Evolutionary conservation across 1,139 yeast genomes (phyloP).

Genomic region (Sugiyamaella novakii): DNA sequence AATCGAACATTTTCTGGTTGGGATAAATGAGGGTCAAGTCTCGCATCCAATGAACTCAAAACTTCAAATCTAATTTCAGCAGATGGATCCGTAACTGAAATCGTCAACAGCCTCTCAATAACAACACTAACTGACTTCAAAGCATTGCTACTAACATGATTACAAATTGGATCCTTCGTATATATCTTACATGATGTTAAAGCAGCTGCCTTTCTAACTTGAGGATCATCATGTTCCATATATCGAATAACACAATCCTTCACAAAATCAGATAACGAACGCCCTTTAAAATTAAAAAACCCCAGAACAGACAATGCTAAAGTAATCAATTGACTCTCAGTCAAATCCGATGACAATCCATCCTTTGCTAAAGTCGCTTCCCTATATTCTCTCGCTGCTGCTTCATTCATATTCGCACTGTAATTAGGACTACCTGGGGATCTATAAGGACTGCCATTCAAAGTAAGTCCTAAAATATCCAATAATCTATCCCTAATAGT

Average conservation of each 20-base stretch:
- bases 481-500: conserved; percentile 71
- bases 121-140: conserved; percentile 84
- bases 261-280: conserved; percentile 83
- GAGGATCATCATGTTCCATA: conserved; percentile 75
- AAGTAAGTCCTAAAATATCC: conserved; percentile 71
- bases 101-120: conserved; percentile 72
- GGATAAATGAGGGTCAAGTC: conserved; percentile 87
- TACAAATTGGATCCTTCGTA: conserved; percentile 77
- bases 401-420: conserved; percentile 55
- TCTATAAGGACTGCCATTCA: conserved; percentile 78
- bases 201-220: conserved; percentile 83
- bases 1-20: conserved; percentile 89
- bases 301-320: conserved; percentile 75
- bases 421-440: conserved; percentile 89
- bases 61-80: conserved; percentile 82
- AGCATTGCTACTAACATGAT: conserved; percentile 82
- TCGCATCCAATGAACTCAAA: conserved; percentile 62
- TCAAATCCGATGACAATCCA: conserved; percentile 43
- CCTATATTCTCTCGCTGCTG: conserved; percentile 75
- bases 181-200: conserved; percentile 81
- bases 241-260: conserved; percentile 79
- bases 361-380: conserved; percentile 72
- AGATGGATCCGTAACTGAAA: conserved; percentile 90
- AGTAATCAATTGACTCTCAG: conserved; percentile 57
- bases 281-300: conserved; percentile 71